Base-by-base conservation (phyloP, 139 green algal species). In the Bryopsis sp. region DNA sequence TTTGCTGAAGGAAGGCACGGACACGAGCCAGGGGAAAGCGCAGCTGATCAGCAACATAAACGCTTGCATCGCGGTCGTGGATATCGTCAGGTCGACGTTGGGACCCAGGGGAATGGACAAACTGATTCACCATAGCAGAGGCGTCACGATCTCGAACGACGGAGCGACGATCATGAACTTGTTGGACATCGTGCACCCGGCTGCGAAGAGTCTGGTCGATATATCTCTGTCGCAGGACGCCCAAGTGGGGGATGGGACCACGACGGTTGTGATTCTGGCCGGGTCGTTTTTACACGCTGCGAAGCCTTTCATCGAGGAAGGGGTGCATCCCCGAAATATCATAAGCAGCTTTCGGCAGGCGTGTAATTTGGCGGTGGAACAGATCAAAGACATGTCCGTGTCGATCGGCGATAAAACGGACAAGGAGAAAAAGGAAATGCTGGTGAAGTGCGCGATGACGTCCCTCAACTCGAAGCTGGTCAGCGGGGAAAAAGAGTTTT, bases 41-140 rank as follows among this genome's bases (percentile, higher is more conserved):
- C 94, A 99, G 84, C 84, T 98, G 24, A 89, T 99, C 72, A 95
- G 84, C 81, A 99, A 99, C 84, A 99, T 99, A 67, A 97, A 98
- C 70, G 94, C 94, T 0, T 98, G 94, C 83, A 83, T 91, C 64
- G 94, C 94, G 1, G 89, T 99, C 2, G 93, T 90, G 1, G 94
- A 99, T 68, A 82, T 89, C 2, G 84, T 99, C 2, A 78, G 89
- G 39, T 97, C 92, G 8, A 99, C 94, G 7, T 79, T 99, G 33
- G 94, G 94, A 0, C 94, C 94, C 0, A 79, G 94, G n/a, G 94
- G 94, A 37, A 97, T 98, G 89, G 94, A 99, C 84, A 99, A 99
- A 67, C 85, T 99, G 4, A 92, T 99, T 46, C 82, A 96, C 70
- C 86, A 91, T 58, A 79, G 87, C 47, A 81, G 81, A 73, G 86